Conservation (phyloP, 2,329 filamentous ascomycete genomes). For the Talaromyces sp. region DNA sequence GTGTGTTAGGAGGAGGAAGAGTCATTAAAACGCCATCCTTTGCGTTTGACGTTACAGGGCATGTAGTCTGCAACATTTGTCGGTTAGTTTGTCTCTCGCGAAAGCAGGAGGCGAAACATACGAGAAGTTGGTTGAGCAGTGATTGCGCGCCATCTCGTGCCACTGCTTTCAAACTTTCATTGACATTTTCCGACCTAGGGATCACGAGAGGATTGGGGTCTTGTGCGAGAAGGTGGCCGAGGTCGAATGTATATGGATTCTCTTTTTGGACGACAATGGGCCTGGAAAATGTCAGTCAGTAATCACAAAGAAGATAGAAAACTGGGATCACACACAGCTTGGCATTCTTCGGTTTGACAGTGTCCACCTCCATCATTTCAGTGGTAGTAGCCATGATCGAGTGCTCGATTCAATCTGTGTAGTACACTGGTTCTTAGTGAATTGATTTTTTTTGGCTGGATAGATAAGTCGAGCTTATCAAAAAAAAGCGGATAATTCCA, state of each 20-base stretch:
- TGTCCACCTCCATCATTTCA: slow-evolving; percentile 13
- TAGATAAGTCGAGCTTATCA: slow-evolving; percentile 17
- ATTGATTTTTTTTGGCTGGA: slow-evolving; percentile 11
- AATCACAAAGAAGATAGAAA: not conserved
- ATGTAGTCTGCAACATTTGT: slow-evolving; percentile 56
- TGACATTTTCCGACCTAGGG: slow-evolving; percentile 50
- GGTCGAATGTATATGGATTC: slow-evolving; percentile 87
- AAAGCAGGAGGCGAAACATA: not conserved
- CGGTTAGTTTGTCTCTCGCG: not conserved
- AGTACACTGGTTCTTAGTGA: not conserved
- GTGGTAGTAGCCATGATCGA: slow-evolving; percentile 8
- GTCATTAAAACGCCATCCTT: slow-evolving; percentile 69
- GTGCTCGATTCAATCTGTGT: not conserved
- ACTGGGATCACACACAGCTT: slow-evolving; percentile 35
- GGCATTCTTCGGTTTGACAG: slow-evolving; percentile 22
- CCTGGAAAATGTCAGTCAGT: slow-evolving; percentile 22
- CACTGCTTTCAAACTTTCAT: slow-evolving; percentile 65
- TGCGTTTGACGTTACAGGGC: slow-evolving; percentile 67
- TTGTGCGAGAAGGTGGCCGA: slow-evolving; percentile 78
- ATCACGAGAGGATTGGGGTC: slow-evolving; percentile 79
- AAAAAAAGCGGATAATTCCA: slow-evolving; percentile 31
- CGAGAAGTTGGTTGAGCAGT: slow-evolving; percentile 87
- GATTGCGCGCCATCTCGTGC: slow-evolving; percentile 89
- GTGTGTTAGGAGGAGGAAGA: slow-evolving; percentile 67
- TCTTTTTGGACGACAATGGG: slow-evolving; percentile 71